These are phyloP conservation scores for Saprolegnia diclina DNA, from an alignment of 352 stramenopile genomes.

Conservation along the genomic window DNA sequence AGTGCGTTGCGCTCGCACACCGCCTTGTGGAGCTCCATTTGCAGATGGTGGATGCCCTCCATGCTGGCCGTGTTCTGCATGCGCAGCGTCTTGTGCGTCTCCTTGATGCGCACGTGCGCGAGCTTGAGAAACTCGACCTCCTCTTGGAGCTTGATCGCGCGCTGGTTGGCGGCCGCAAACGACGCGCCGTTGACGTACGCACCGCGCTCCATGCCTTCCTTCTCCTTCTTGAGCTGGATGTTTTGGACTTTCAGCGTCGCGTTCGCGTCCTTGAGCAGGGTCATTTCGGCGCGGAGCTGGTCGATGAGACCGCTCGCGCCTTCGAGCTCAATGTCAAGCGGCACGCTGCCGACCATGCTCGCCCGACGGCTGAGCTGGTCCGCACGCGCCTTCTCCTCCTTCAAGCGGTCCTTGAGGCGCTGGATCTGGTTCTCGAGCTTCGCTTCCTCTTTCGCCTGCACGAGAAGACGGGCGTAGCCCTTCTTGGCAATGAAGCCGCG, in stretches of 20 bases:
- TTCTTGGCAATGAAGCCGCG: constrained; percentile 76
- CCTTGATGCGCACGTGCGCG: constrained; percentile 74
- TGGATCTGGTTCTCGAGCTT: constrained; percentile 96
- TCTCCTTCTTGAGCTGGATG: constrained; percentile 80
- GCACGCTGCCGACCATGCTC: constrained; percentile 7
- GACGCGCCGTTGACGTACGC: constrained; percentile 83
- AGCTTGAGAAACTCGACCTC: constrained; percentile 75
- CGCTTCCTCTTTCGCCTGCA: constrained; percentile 89
- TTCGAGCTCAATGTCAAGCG: constrained; percentile 37
- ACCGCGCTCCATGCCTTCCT: constrained; percentile 84
- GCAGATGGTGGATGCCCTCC: constrained; percentile 78
- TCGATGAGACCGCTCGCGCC: constrained; percentile 80
- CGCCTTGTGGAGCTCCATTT: constrained; percentile 62
- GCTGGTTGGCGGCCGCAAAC: constrained; percentile 79
- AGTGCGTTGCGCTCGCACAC: constrained; percentile 58
- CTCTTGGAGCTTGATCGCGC: constrained; percentile 78
- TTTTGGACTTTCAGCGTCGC: constrained; percentile 80
- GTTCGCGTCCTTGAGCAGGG: constrained; percentile 75
- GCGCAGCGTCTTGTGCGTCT: constrained; percentile 76
- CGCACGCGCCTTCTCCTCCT: constrained; percentile 85
- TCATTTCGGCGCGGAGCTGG: constrained; percentile 75
- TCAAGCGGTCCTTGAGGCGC: constrained; percentile 85
- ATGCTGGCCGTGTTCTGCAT: constrained; percentile 70
- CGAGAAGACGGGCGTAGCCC: constrained; percentile 62
- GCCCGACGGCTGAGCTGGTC: constrained; percentile 33